These are phyloP conservation scores for Trifolium pratense DNA, from an alignment of 306 rosid genomes.

Conservation along the genomic window DNA sequence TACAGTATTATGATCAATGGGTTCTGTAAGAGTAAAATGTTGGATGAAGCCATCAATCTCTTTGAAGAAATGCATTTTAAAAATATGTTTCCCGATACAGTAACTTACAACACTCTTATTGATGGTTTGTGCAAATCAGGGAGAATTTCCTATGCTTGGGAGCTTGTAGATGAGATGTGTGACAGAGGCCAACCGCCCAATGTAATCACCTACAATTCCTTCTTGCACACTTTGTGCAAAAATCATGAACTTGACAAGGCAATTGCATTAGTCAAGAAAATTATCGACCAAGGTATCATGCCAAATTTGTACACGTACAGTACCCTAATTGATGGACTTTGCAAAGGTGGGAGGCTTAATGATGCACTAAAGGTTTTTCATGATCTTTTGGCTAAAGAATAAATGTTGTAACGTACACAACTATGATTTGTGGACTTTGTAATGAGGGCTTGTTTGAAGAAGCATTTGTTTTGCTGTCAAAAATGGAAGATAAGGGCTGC, in stretches of 20 bases:
- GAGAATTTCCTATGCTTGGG: background rate
- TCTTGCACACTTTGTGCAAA: background rate
- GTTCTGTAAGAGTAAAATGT: background rate
- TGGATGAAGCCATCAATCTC: background rate
- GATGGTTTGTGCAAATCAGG: background rate
- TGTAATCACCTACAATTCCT: background rate
- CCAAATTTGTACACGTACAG: background rate
- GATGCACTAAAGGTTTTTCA: constrained; percentile 5
- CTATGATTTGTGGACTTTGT: constrained; percentile 28
- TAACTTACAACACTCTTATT: background rate
- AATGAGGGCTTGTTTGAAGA: background rate
- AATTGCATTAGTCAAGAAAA: background rate
- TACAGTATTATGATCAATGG: background rate
- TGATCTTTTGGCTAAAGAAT: constrained; percentile 8
- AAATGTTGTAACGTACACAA: background rate
- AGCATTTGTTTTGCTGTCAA: background rate
- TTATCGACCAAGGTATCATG: background rate
- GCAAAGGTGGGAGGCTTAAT: constrained; percentile 7
- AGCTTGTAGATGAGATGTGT: background rate
- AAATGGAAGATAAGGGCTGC: constrained; percentile 9
- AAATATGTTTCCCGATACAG: background rate
- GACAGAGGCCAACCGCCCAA: background rate
- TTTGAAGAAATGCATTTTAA: background rate
- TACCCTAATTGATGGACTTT: background rate
- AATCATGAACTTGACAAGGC: background rate